Evolutionary conservation across 129 eudicot genomes (phyloP), one percentile per base, ranked within the genome.

Genomic region (Sambucus nigra): DNA sequence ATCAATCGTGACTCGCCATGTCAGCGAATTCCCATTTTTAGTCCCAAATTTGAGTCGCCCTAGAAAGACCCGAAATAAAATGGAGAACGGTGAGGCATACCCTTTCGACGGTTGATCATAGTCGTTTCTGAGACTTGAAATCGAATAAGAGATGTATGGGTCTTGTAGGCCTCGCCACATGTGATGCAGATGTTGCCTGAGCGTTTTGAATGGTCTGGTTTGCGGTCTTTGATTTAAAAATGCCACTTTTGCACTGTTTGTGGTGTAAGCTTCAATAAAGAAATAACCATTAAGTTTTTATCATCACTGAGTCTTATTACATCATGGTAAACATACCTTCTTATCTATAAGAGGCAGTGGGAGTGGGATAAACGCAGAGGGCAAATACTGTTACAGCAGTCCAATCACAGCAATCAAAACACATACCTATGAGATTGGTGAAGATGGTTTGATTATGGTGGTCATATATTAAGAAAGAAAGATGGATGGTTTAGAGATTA

Each of bases 271-370:
- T 73, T 89, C 95, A 69, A 89, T 83, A 23, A 31, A 61, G 46
- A 71, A 67, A 59, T 95, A 89, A 13, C 81, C 79, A 89, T 71
- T 28, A 89, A 55, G 55, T 79, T 84, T 64, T 74, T 81, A 51
- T 94, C 98, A 76, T 89, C 94, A 41, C 47, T 55, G 1, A 84
- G 66, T 67, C 84, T 79, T 1, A 89, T 61, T 18, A 89, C 98
- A 64, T 79, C 88, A 57, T 76, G 82, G 47, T 89, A 84, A 56
- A 89, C 80, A 79, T 89, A 84, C 74, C 94, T 81, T 39, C 95
- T 71, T 70, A 81, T 79, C 98, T 89, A 64, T 61, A 57, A 27
- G 73, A 81, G 98, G 5, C 84, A 70, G 53, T 60, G 66, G 27
- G 84, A 95, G 41, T 62, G 69, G 3, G 51, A 2, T 25, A 73